These are phyloP conservation scores for Skeletonema menzelii DNA, from an alignment of 108 stramenopile species.

Conservation along the genomic window DNA sequence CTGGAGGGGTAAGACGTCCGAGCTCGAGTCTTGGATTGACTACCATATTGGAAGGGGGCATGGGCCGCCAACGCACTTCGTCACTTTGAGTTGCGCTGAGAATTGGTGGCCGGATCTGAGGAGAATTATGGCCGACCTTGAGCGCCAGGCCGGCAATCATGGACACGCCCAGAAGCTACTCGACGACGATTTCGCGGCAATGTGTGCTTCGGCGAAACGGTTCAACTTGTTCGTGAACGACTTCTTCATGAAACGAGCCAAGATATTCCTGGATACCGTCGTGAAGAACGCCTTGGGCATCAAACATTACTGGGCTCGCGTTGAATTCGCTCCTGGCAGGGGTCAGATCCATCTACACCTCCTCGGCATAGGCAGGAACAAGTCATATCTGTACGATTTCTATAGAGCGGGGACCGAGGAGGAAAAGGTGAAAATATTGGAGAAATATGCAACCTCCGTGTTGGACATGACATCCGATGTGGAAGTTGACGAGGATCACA, in stretches of 20 bases:
- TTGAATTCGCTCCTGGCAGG: slow-evolving; percentile 26
- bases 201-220: neutral
- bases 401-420: slow-evolving; percentile 1
- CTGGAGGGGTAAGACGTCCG: slow-evolving; percentile 15
- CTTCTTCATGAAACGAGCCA: slow-evolving; percentile 25
- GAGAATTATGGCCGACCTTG: slow-evolving; percentile 7
- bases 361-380: slow-evolving; percentile 14
- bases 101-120: slow-evolving; percentile 37
- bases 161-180: neutral
- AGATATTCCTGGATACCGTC: slow-evolving; percentile 12
- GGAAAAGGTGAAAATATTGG: slow-evolving; percentile 7
- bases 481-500: no score
- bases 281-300: slow-evolving; percentile 13
- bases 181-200: neutral
- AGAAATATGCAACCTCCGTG: slow-evolving; percentile 1
- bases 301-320: slow-evolving; percentile 24
- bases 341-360: slow-evolving; percentile 33
- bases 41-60: slow-evolving; percentile 22
- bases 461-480: slow-evolving; percentile 27
- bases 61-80: slow-evolving; percentile 35
- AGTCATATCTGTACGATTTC: slow-evolving; percentile 14
- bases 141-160: neutral
- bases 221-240: slow-evolving; percentile 13
- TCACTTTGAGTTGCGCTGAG: slow-evolving; percentile 37
- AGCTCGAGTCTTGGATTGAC: slow-evolving; percentile 34